Base-by-base conservation (phyloP, 2,329 filamentous ascomycete species). In the Colletotrichum sp. region DNA sequence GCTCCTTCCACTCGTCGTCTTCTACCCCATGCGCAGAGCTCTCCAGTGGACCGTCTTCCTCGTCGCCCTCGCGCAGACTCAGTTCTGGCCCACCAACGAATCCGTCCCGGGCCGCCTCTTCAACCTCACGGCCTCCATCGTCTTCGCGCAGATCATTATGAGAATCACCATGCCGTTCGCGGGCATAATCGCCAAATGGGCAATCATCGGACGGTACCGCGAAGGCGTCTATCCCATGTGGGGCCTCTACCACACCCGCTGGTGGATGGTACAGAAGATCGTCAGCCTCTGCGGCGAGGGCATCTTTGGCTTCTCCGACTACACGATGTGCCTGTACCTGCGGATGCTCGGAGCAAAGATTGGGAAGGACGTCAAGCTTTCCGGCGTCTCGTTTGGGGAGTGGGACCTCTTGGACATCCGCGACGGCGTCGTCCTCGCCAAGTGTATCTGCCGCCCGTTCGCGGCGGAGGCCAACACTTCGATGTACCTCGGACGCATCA, bases 221-320 rank as follows among this genome's bases (percentile, higher is more conserved):
- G 86, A 89, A 79, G 90, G 90, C 1, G 80, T 90, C 4, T 91
- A 89, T 78, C 90, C 90, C 3, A 92, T 92, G 90, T 92, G 90
- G 90, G 89, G 89, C 2, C 76, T 80, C 2, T 92, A 91, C 78
- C 90, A 92, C 79, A 91, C 89, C 0, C 85, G 89, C 10, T 92
- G 90, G 90, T 92, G 90, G 90, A 78, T 92, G 71, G 87, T 88
- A 2, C 87, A 92, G 79, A 92, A 92, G 82, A 86, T 87, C 24
- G 83, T 89, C 5, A 84, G 85, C 44, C 82, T 91, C 15, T 86
- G 85, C 72, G 90, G 89, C 18, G 85, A 84, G 72, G 89, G 89
- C 2, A 73, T 87, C 36, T 90, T 90, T 76, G 80, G 80, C 26
- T 76, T 82, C 66, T 85, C 83, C 60, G 85, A 89, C 63, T 82